phyloP scores from a whole-genome alignment of 306 rosid species.

The Acacia melanoxylon region DNA sequence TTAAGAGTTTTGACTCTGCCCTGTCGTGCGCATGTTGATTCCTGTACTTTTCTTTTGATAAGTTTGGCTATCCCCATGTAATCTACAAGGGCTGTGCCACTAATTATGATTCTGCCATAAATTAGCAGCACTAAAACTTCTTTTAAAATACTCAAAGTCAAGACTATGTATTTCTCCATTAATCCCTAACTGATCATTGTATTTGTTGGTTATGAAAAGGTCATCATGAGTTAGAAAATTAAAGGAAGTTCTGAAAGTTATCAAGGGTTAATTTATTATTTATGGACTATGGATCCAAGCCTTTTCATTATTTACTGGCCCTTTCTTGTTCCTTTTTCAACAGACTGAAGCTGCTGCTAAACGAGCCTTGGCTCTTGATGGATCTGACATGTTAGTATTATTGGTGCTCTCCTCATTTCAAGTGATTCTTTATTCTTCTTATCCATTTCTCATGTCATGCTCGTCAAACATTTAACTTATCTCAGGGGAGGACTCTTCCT shows the following conservation, averaged over 20 bases:
- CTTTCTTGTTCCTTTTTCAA: constrained; percentile 18
- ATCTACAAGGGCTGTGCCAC: not conserved
- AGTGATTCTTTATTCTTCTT: constrained; percentile 13
- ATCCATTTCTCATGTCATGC: constrained; percentile 18
- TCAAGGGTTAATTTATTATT: not conserved
- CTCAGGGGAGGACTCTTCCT: constrained; percentile 92
- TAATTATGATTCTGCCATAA: not conserved
- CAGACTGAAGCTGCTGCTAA: constrained; percentile 96
- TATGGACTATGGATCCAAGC: not conserved
- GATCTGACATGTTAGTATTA: constrained; percentile 87
- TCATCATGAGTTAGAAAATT: not conserved
- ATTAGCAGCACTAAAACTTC: not conserved
- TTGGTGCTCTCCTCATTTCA: constrained; percentile 11
- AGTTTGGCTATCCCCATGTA: not conserved
- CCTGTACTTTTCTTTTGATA: not conserved
- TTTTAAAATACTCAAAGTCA: not conserved
- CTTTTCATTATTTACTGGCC: constrained; percentile 15
- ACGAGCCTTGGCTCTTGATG: constrained; percentile 88
- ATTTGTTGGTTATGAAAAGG: not conserved
- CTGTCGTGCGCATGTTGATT: no score
- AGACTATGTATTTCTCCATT: not conserved
- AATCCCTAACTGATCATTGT: not conserved
- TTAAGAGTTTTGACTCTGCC: not conserved
- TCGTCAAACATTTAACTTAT: constrained; percentile 29
- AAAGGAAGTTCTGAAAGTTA: not conserved